Base-by-base conservation (phyloP, 139 green algal genomes). In the Gonium pectorale region DNA sequence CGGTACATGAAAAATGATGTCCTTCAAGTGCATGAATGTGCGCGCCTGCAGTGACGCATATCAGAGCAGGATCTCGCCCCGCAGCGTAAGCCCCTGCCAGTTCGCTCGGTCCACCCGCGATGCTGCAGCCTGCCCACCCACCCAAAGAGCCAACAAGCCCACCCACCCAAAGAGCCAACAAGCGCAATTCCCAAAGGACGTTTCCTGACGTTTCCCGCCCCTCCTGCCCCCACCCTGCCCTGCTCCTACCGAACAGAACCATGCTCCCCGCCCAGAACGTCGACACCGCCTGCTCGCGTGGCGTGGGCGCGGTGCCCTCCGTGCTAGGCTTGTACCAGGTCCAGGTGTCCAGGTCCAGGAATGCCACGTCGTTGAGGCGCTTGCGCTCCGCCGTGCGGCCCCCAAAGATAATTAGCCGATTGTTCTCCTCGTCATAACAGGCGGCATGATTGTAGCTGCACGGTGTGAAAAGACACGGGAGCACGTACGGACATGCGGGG, bases 401-500 rank as follows among this genome's bases (percentile, higher is more conserved):
- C 0, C 96, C 95, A 86, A 98, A 98, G 2, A 98, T 79, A 0
- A 97, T 54, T 27, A 98, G 87, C 56, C 91, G 86, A 60, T 95
- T 92, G 83, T 85, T 88, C 29, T 94, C 89, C 38, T 80, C 38
- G 77, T 97, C 92, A 33, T 91, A 93, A 66, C 94, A 79, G 2
- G 91, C 86, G 31, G 86, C 87, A 79, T 95, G 93, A 81, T 91
- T 91, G 83, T 87, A 91, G 56, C 87, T 90, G 70, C 17, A 40
- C 38, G 31, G 62, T 31, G 15, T 27, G 59, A 29, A 5, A 62
- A 29, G 13, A 26, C 3, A 26, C 21, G 52, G n/a, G n/a, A n/a
- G n/a, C n/a, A n/a, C n/a, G n/a, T n/a, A n/a, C n/a, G n/a, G n/a
- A n/a, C n/a, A n/a, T n/a, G n/a, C n/a, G n/a, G n/a, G n/a, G n/a